A percentile compares a stretch with the other conserved stretches of the same genome.
phyloP scores from a whole-genome alignment of 305 asterid species.

The Rubia balearica region DNA sequence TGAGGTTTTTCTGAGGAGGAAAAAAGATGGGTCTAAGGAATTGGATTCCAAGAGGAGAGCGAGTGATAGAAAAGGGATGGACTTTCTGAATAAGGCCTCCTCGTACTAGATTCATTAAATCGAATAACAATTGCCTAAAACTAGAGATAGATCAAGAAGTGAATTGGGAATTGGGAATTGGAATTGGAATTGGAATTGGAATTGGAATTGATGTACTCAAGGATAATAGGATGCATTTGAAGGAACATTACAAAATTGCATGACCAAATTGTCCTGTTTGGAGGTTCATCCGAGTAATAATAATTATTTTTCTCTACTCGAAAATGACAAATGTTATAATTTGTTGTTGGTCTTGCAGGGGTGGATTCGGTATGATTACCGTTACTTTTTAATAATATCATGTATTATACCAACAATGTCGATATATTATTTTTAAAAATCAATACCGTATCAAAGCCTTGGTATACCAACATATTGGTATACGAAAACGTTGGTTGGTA shows the following conservation, averaged over 20 bases:
- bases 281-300: not conserved
- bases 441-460: too few species aligned
- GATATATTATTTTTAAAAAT: too few species aligned
- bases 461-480: too few species aligned
- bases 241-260: not conserved
- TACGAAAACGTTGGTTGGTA: too few species aligned
- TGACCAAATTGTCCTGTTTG: not conserved
- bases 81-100: not conserved
- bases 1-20: not conserved
- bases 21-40: slow-evolving; percentile 9
- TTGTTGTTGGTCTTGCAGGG: too few species aligned
- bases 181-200: not conserved
- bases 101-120: not conserved
- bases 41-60: not conserved
- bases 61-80: not conserved
- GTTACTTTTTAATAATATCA: too few species aligned
- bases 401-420: too few species aligned
- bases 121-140: not conserved
- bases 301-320: too few species aligned
- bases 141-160: not conserved
- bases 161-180: not conserved
- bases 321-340: too few species aligned
- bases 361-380: too few species aligned
- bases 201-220: not conserved
- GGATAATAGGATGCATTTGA: not conserved